Percentiles rank a stretch among this genome's conserved stretches.
Conservation (phyloP, 2,329 filamentous ascomycete species). For the Huntiella moniliformis region DNA sequence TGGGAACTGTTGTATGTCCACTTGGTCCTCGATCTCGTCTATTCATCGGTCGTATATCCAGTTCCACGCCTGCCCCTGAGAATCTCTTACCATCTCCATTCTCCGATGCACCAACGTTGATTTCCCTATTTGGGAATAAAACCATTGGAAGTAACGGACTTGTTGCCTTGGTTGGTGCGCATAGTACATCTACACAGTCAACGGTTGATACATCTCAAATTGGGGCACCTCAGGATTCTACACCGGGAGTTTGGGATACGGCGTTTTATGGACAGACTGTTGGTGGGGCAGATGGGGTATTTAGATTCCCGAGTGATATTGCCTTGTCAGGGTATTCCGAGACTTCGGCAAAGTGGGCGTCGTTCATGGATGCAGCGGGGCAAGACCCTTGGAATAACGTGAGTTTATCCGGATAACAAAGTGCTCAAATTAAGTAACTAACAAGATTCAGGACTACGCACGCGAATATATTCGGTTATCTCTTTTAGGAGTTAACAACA, state of each 20-base stretch:
- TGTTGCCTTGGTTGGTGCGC: slow-evolving; percentile 35
- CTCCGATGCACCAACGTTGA: slow-evolving; percentile 28
- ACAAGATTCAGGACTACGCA: slow-evolving; percentile 24
- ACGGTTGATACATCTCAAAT: slow-evolving; percentile 23
- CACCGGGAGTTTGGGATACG: slow-evolving; percentile 33
- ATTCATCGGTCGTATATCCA: slow-evolving; percentile 32
- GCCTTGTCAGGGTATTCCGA: slow-evolving; percentile 21
- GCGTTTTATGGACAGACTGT: slow-evolving; percentile 28
- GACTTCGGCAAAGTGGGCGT: slow-evolving; percentile 21
- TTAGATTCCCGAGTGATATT: slow-evolving; percentile 25
- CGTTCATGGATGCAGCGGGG: slow-evolving; percentile 19
- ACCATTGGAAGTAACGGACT: slow-evolving; percentile 32
- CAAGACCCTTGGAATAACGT: slow-evolving; percentile 25
- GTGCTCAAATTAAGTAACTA: not conserved
- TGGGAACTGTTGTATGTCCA: slow-evolving; percentile 29
- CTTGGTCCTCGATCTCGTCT: slow-evolving; percentile 29
- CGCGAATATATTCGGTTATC: slow-evolving; percentile 34
- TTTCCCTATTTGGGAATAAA: slow-evolving; percentile 32
- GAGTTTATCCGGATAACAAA: slow-evolving; percentile 12
- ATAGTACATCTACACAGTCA: slow-evolving; percentile 31
- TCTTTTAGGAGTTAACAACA: slow-evolving; percentile 36
- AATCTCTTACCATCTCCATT: slow-evolving; percentile 26
- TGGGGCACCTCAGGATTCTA: slow-evolving; percentile 30
- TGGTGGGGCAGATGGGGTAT: slow-evolving; percentile 17
- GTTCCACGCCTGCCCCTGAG: slow-evolving; percentile 20